Base-by-base conservation (phyloP, 2,329 filamentous ascomycete species). In the Didymella arachidicola region DNA sequence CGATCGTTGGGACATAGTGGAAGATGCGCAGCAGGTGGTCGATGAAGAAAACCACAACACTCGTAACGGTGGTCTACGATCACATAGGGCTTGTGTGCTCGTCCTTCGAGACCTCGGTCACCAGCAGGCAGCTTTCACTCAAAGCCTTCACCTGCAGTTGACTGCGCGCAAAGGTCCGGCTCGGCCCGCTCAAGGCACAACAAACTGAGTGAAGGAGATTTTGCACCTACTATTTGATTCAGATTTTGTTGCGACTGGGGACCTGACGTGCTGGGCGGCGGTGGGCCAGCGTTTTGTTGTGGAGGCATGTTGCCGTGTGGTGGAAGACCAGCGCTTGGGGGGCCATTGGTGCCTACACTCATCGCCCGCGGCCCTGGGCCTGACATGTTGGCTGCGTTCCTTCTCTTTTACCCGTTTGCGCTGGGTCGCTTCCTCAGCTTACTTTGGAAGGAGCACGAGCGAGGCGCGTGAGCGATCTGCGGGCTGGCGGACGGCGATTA, bases 181-280 rank as follows among this genome's bases (percentile, higher is more conserved):
- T n/a, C 14, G 1, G 16, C 32, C 16, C 7, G 2, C n/a, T 14
- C 16, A 36, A 36, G 6, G 16, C 32, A n/a, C 16, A 0, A n/a
- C 11, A 25, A 25, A 25, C 18, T 57, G 32, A 32, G 14, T 44
- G 5, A 52, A 46, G 12, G 29, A 42, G 12, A 46, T 8, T 26
- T 34, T 6, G 19, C 27, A 82, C 93, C 85, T 84, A 97, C 94
- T 78, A 98, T 98, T 69, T 97, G 93, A 71, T 98, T 98, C 1
- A 97, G 79, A 73, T 97, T 96, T 71, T 96, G 92, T 63, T 94
- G 92, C 2, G 90, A 92, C 79, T 92, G 88, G 14, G 77, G 67
- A n/a, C 71, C 77, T 46, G 81, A 73, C 57, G 82, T 76, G 67
- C 77, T 71, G 62, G 81, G 77, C 59, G 83, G 78, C 59, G 83